These are phyloP conservation scores for Podaxis sp. DNA, from an alignment of 768 basidiomycete genomes.

Conservation along the genomic window DNA sequence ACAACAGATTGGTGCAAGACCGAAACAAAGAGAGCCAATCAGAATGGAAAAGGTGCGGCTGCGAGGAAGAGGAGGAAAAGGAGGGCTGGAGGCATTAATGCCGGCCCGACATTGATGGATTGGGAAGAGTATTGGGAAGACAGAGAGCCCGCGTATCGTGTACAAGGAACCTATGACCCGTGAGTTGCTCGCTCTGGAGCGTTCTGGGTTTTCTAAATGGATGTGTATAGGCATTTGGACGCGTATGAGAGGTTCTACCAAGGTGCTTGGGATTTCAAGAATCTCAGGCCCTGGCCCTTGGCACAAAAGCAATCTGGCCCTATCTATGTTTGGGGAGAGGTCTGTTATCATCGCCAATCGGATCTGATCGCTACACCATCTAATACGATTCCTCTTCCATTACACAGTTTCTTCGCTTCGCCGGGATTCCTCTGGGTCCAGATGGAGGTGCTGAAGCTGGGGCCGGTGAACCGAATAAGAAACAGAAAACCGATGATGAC, in stretches of 20 bases:
- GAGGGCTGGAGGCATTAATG: constrained; percentile 15
- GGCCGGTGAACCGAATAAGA: not conserved
- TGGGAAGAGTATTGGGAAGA: constrained; percentile 81
- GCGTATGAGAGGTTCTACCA: constrained; percentile 53
- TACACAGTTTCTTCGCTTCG: constrained; percentile 11
- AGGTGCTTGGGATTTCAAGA: constrained; percentile 58
- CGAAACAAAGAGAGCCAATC: constrained; percentile 45
- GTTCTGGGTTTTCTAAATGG: constrained; percentile 5
- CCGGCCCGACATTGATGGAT: constrained; percentile 21
- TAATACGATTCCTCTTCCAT: not conserved
- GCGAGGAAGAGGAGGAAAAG: constrained; percentile 20
- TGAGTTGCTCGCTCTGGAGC: constrained; percentile 30
- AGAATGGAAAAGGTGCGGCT: constrained; percentile 12
- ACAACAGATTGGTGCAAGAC: constrained; percentile 55
- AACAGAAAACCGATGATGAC: constrained; percentile 8
- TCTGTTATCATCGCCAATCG: constrained; percentile 25
- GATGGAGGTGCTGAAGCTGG: not conserved
- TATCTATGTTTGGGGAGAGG: constrained; percentile 63
- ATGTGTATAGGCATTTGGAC: constrained; percentile 31
- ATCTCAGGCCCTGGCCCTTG: constrained; percentile 39
- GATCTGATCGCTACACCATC: not conserved
- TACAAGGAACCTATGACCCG: constrained; percentile 46
- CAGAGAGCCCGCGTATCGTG: constrained; percentile 45
- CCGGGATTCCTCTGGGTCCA: constrained; percentile 10
- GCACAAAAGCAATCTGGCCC: constrained; percentile 34